Conservation (phyloP, 352 stramenopile species). For the Globisporangium sylvaticum region DNA sequence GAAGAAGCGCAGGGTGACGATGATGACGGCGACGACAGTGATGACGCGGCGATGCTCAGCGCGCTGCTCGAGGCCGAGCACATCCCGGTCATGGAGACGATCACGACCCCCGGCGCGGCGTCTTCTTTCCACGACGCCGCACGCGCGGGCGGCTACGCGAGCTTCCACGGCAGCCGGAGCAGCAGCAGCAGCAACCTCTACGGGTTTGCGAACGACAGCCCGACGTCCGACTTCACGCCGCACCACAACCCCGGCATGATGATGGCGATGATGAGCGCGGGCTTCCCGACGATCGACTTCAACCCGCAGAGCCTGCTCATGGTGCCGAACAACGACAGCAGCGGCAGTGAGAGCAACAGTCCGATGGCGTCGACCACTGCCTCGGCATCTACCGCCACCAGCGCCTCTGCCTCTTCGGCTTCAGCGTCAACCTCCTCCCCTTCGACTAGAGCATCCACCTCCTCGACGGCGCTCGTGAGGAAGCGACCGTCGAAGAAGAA, state of each 20-base stretch:
- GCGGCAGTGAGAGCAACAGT: slow-evolving; percentile 4
- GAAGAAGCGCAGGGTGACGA: neutral
- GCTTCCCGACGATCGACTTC: slow-evolving; percentile 14
- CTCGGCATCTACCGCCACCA: neutral
- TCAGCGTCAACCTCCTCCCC: slow-evolving; percentile 11
- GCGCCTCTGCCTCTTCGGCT: neutral
- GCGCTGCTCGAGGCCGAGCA: slow-evolving; percentile 13
- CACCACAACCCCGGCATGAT: slow-evolving; percentile 18
- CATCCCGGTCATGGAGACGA: slow-evolving; percentile 9
- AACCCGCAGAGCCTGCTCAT: slow-evolving; percentile 17
- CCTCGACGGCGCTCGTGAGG: slow-evolving; percentile 19
- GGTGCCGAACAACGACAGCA: slow-evolving; percentile 1
- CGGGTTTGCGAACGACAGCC: neutral
- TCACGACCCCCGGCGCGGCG: slow-evolving; percentile 1
- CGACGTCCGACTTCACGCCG: slow-evolving; percentile 7
- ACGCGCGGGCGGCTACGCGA: neutral
- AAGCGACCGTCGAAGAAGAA: slow-evolving; percentile 36
- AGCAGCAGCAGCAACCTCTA: neutral
- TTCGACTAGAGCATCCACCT: slow-evolving; percentile 17
- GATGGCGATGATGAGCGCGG: slow-evolving; percentile 19
- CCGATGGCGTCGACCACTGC: neutral
- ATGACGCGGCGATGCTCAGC: slow-evolving; percentile 7
- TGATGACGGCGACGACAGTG: slow-evolving; percentile 12
- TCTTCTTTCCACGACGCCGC: slow-evolving; percentile 4
- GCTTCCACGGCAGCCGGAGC: neutral